Evolutionary conservation across 257 asterid genomes (phyloP), one percentile per base, ranked within the genome.

Genomic region (Eustoma russellianum): DNA sequence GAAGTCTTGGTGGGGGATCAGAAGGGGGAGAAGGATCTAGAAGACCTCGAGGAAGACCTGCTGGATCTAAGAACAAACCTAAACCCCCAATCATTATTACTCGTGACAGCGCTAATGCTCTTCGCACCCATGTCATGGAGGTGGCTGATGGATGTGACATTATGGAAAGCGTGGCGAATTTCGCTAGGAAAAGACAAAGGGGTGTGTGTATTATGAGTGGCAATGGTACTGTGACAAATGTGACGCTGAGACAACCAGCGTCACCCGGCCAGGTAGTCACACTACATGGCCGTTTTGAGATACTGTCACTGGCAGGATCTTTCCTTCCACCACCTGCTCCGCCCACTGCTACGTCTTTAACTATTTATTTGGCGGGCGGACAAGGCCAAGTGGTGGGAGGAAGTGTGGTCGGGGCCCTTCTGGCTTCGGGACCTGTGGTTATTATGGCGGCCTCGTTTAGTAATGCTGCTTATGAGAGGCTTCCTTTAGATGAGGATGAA

Each of bases 351-450:
- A 77, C 97, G 0, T 73, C 89, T 28, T 47, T 89, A 62, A 89
- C 95, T 5, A 77, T 89, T 11, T 89, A 89, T 35, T 50, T 89
- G 28, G 83, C 97, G 1, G 97, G 95, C 17, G 94, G 95, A 8
- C 97, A 89, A 75, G 97, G 97, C 1, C 97, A 89, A 62, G 97
- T 89, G 52, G 89, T 89, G 6, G 97, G 97, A 1, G 97, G 97
- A 7, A 71, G 90, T 52, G 94, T 85, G 40, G 97, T 79, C 6
- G 97, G 97, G 46, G 82, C 78, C 63, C 84, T 89, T 47, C 48
- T 85, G 19, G 97, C 97, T 0, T 69, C 93, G 0, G 95, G 97
- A 3, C 95, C 97, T 0, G 95, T 89, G 5, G 79, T 89, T 2
- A 65, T 89, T 28, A 89, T 89, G 97, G 92, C 95, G 0, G 95